These are phyloP conservation scores for Malassezia restricta DNA, from an alignment of 1,284 basidiomycete genomes.

Conservation along the genomic window DNA sequence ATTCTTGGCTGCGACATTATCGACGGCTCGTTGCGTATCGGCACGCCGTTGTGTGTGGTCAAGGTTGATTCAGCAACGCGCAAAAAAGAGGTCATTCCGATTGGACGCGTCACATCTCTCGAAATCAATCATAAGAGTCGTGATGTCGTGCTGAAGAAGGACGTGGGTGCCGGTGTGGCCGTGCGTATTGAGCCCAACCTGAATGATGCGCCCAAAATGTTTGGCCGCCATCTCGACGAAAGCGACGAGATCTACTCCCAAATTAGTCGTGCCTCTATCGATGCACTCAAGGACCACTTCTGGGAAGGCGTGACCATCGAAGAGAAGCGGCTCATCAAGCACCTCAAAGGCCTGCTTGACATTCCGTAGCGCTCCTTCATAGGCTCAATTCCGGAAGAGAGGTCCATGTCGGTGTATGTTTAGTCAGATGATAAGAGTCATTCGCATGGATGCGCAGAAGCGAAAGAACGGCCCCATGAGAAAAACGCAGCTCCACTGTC, in stretches of 20 bases:
- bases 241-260: slow-evolving; percentile 86
- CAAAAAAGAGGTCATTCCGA: slow-evolving; percentile 77
- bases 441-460: no score
- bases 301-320: slow-evolving; percentile 77
- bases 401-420: no score
- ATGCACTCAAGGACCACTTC: slow-evolving; percentile 81
- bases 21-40: slow-evolving; percentile 76
- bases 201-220: slow-evolving; percentile 77
- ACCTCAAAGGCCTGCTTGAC: slow-evolving; percentile 66
- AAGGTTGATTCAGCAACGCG: slow-evolving; percentile 71
- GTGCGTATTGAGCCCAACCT: slow-evolving; percentile 97
- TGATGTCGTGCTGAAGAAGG: slow-evolving; percentile 76
- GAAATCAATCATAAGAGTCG: slow-evolving; percentile 44
- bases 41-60: slow-evolving; percentile 89
- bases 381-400: no score
- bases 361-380: slow-evolving; percentile 37
- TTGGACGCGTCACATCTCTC: slow-evolving; percentile 77
- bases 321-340: slow-evolving; percentile 88
- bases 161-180: slow-evolving; percentile 88
- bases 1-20: slow-evolving; percentile 94
- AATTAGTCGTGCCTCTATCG: slow-evolving; percentile 82
- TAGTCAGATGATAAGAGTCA: no score
- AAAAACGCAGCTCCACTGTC: no score
- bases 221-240: slow-evolving; percentile 73
- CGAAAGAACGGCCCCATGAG: no score